A percentile compares a stretch with the other conserved stretches of the same genome.
Evolutionary conservation across 2,329 filamentous ascomycete genomes (phyloP).

Genomic region (Aurifilum marmelostoma): DNA sequence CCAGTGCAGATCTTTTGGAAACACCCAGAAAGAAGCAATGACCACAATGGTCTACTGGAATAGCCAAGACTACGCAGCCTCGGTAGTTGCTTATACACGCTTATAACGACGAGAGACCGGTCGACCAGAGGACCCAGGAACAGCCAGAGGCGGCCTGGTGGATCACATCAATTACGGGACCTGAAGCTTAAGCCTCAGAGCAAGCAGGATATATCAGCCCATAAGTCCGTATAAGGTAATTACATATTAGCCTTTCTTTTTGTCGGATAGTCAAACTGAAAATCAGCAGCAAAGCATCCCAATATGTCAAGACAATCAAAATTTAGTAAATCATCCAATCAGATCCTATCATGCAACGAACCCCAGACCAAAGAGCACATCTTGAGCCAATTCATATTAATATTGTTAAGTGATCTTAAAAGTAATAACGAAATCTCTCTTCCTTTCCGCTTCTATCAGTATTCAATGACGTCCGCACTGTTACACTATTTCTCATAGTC

Average conservation of each 20-base stretch:
- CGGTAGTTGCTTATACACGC: constrained; percentile 2
- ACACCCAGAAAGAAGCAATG: not conserved
- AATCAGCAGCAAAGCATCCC: no score
- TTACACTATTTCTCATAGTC: not conserved
- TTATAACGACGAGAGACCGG: not conserved
- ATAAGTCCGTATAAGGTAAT: no score
- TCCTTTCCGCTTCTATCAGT: no score
- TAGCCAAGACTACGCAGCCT: not conserved
- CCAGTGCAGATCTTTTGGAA: not conserved
- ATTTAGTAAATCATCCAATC: no score
- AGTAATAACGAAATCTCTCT: not conserved
- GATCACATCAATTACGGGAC: no score
- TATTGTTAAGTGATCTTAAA: no score
- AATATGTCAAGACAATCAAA: no score
- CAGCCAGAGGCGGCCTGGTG: not conserved
- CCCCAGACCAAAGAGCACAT: not conserved
- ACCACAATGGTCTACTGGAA: not conserved
- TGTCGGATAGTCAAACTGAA: no score
- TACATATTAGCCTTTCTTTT: no score
- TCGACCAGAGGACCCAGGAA: not conserved
- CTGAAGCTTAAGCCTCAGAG: no score
- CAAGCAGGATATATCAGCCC: no score
- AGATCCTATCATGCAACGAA: no score
- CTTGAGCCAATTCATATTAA: not conserved
- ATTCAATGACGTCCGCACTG: not conserved